Evolutionary conservation across 164 flowering plant species (phyloP), one percentile per base, ranked within the genome.

Genomic region (Magnolia changhungtana): DNA sequence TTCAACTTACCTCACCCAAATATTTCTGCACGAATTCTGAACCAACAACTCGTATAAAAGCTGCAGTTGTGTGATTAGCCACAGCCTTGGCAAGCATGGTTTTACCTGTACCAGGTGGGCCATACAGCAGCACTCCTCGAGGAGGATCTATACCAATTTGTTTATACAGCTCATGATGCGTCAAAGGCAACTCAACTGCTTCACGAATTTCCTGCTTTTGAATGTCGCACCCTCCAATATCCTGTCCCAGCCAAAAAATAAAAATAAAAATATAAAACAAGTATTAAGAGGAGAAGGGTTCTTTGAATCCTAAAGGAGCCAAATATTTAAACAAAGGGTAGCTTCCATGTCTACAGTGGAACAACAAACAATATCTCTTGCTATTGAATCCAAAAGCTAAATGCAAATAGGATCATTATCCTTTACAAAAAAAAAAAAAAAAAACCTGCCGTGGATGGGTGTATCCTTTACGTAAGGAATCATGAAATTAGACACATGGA

Each of bases 51-150:
- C 98, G 85, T n/a, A 96, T 92, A 81, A 96, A 96, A 73, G 99
- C 94, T 13, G 95, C 97, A 45, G 98, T 92, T 5, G 98, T 92
- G 72, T 90, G 94, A 81, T 94, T 86, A 1, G 99, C 99, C 67
- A 96, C 98, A 80, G 99, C 99, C 82, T 96, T 96, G 18, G 99
- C 99, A 78, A 96, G 93, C 98, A 96, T 92, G 2, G 98, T 96
- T 81, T 96, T 94, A 5, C 99, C 99, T 1, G 98, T 96, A 24
- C 99, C 99, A 80, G 99, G 99, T 13, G 98, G 98, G 49, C 99
- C 99, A 84, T 92, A 92, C 2, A 94, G 95, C 85, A 96, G 77
- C 18, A 96, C 99, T 75, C 99, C 99, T 14, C 97, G 91, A 37
- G 98, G 99, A 74, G 98, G 98, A 75, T 96, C 98, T 23, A 96